Evolutionary conservation across 2,329 filamentous ascomycete genomes (phyloP), one percentile per base, ranked within the genome.

Genomic region (Hymenotorrendiella dingleyae): DNA sequence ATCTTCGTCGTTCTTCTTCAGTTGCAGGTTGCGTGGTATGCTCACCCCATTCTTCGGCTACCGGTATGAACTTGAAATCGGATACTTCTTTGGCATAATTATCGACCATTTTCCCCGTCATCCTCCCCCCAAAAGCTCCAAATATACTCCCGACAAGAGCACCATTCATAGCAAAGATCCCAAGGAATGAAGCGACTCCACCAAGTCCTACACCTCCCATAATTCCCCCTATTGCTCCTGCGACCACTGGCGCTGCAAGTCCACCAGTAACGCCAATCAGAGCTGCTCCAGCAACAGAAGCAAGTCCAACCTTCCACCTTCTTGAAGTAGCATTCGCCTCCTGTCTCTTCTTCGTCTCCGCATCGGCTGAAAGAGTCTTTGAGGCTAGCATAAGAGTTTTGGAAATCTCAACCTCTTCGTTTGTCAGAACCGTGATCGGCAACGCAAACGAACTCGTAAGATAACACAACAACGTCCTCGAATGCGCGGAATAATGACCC

Each of bases 241-340:
- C 90, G 11, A 95, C 83, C 10, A 94, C 70, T 0, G 90, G 90
- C 1, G 90, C 89, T 1, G 90, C 90, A n/a, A 95, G 71, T 2
- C 90, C 90, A 14, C 90, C 90, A 0, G 89, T 95, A 3, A 96
- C 77, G 5, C 90, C 90, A n/a, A 96, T 90, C 1, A 95, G 69
- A 0, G 86, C 86, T 1, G 90, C 90, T 8, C 90, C 90, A 0
- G 86, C 88, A 0, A 93, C 86, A 4, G 85, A 86, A 0, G 89
- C 90, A 14, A 95, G 70, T 0, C 89, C 87, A 17, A 96, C 88
- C 62, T 94, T 95, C 86, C 86, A 94, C 59, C 84, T 83, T 5
- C 88, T 72, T 14, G 77, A 72, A 9, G 74, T 68, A 48, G 84
- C 78, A 41, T 83, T 84, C 44, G 85, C 75, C 50, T 88, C 79